phyloP scores from a whole-genome alignment of 2,329 filamentous ascomycete genomes.

The Alternaria conjuncta region DNA sequence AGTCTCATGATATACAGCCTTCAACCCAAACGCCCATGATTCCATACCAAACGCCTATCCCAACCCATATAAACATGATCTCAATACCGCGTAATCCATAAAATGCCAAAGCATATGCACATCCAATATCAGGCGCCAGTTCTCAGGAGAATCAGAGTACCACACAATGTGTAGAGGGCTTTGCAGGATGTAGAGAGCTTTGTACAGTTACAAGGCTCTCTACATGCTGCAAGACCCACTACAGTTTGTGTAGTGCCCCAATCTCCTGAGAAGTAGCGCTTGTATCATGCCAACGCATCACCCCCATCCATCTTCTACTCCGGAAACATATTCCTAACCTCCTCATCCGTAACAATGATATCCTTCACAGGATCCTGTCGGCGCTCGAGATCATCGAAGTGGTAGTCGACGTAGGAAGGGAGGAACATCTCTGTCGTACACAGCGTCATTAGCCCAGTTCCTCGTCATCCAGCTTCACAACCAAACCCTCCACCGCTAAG shows the following conservation, averaged over 20 bases:
- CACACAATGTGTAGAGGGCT: too few species aligned
- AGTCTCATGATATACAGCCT: not conserved
- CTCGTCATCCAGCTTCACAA: too few species aligned
- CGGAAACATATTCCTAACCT: constrained; percentile 55
- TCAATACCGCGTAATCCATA: not conserved
- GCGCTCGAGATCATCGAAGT: constrained; percentile 76
- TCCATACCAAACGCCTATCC: not conserved
- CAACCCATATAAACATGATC: not conserved
- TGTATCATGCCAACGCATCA: not conserved
- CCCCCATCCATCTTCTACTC: too few species aligned
- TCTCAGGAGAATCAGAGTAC: too few species aligned
- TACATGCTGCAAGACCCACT: too few species aligned
- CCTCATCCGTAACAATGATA: constrained; percentile 78
- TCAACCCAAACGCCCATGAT: not conserved
- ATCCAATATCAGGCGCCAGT: not conserved
- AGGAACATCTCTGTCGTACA: constrained; percentile 73
- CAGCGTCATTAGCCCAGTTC: not conserved
- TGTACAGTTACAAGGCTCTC: too few species aligned
- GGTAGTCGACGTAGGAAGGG: constrained; percentile 74
- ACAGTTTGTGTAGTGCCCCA: too few species aligned
- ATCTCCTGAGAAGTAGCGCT: too few species aligned
- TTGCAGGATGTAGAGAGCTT: too few species aligned
- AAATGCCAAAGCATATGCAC: not conserved
- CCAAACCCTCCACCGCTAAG: not conserved
- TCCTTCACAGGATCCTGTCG: constrained; percentile 79